Evolutionary conservation across 345 rosid species (phyloP).

Genomic region (Sonneratia caseolaris): DNA sequence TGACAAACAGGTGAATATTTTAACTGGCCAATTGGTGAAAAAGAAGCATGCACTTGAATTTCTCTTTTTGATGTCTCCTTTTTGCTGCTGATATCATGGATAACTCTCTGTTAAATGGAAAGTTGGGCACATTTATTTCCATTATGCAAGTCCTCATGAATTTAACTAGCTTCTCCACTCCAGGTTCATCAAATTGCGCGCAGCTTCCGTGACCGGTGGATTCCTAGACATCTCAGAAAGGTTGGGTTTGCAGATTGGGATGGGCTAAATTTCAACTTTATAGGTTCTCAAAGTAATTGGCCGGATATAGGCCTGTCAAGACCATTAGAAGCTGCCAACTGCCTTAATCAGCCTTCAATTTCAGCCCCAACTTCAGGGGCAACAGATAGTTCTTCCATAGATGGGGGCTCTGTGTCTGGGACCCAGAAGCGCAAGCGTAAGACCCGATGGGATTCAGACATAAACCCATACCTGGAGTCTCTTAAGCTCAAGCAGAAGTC

Average conservation of each 20-base stretch:
- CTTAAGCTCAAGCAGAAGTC: slow-evolving; percentile 23
- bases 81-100: neutral
- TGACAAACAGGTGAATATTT: slow-evolving; percentile 64
- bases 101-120: neutral
- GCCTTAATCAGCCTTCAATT: slow-evolving; percentile 20
- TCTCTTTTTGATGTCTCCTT: neutral
- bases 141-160: neutral
- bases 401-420: slow-evolving; percentile 23
- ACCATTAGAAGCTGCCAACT: slow-evolving; percentile 39
- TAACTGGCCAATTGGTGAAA: neutral
- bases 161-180: slow-evolving; percentile 1
- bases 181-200: slow-evolving; percentile 99
- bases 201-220: slow-evolving; percentile 77
- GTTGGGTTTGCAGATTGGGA: slow-evolving; percentile 46
- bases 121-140: neutral
- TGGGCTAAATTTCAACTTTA: slow-evolving; percentile 30
- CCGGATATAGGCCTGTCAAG: slow-evolving; percentile 33
- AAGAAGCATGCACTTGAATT: neutral
- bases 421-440: slow-evolving; percentile 68
- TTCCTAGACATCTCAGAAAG: slow-evolving; percentile 62
- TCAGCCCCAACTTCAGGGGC: slow-evolving; percentile 25
- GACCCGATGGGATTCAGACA: slow-evolving; percentile 97
- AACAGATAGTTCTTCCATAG: slow-evolving; percentile 29
- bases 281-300: slow-evolving; percentile 36
- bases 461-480: slow-evolving; percentile 21